These are phyloP conservation scores for Euptelea pleiosperma DNA, from an alignment of 164 flowering plant species.

Conservation along the genomic window DNA sequence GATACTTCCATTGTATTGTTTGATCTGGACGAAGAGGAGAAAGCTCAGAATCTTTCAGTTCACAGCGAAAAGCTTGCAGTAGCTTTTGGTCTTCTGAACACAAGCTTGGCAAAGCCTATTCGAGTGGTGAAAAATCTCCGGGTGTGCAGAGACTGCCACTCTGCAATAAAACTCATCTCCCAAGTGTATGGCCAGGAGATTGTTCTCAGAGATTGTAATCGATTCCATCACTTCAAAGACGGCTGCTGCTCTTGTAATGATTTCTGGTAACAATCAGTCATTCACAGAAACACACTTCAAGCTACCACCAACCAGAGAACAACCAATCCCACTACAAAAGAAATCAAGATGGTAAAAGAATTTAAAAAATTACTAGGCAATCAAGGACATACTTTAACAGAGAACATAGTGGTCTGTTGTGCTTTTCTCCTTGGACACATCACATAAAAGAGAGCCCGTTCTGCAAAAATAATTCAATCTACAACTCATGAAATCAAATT, in stretches of 20 bases:
- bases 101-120: conserved; percentile 8
- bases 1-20: conserved; percentile 27
- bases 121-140: conserved; percentile 29
- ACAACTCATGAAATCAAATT: too few relatives aligned
- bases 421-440: too few relatives aligned
- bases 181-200: conserved; percentile 18
- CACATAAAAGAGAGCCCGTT: too few relatives aligned
- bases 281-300: conserved; percentile 7
- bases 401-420: too few relatives aligned
- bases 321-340: too few relatives aligned
- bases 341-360: not conserved
- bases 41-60: conserved; percentile 24
- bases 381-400: not conserved
- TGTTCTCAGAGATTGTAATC: conserved; percentile 22
- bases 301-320: not conserved
- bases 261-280: conserved; percentile 19
- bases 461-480: too few relatives aligned
- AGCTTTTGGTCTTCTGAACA: conserved; percentile 26
- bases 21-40: conserved; percentile 30
- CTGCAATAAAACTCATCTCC: conserved; percentile 24
- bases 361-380: not conserved
- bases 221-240: conserved; percentile 27
- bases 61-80: conserved; percentile 28
- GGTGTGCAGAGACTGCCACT: conserved; percentile 23
- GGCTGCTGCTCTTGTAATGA: conserved; percentile 26